A percentile compares a stretch with the other conserved stretches of the same genome.
Conservation (phyloP, 2,329 filamentous ascomycete genomes). For the Monosporascus cannonballus region DNA sequence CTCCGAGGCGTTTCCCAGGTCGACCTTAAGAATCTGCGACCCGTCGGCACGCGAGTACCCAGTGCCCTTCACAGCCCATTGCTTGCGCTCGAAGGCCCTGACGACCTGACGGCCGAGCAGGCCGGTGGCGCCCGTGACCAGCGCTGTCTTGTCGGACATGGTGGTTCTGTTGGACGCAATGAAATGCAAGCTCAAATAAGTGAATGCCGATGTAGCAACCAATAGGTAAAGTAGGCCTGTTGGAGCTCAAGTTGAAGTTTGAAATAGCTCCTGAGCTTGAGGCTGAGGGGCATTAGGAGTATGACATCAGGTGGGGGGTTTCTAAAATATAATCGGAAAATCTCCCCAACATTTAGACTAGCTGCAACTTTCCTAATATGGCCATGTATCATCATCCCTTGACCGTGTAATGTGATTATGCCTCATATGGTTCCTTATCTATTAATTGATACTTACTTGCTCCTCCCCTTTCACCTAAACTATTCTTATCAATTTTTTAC, state of each 20-base stretch:
- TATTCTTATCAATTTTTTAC: too few species aligned
- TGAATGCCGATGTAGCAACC: background rate
- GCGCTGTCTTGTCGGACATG: constrained; percentile 45
- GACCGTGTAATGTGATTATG: too few species aligned
- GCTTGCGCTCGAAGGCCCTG: constrained; percentile 58
- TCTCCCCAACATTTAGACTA: too few species aligned
- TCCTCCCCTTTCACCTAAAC: too few species aligned
- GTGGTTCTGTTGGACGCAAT: background rate
- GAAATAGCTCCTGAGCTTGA: background rate
- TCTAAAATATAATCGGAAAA: too few species aligned
- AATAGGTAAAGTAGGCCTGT: background rate
- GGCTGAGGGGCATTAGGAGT: background rate
- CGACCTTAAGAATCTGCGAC: constrained; percentile 56
- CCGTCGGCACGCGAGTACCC: constrained; percentile 70
- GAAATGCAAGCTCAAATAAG: background rate
- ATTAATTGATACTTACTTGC: too few species aligned
- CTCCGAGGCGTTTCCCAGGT: constrained; percentile 41
- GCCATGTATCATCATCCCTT: too few species aligned
- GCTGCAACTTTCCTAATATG: too few species aligned
- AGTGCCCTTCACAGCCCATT: constrained; percentile 67
- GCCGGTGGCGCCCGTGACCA: constrained; percentile 81
- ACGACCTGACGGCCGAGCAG: constrained; percentile 76
- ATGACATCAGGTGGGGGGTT: background rate
- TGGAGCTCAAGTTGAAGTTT: background rate
- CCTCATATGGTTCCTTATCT: too few species aligned